Base-by-base conservation (phyloP, 352 stramenopile genomes). In the Pythium phragmitis region DNA sequence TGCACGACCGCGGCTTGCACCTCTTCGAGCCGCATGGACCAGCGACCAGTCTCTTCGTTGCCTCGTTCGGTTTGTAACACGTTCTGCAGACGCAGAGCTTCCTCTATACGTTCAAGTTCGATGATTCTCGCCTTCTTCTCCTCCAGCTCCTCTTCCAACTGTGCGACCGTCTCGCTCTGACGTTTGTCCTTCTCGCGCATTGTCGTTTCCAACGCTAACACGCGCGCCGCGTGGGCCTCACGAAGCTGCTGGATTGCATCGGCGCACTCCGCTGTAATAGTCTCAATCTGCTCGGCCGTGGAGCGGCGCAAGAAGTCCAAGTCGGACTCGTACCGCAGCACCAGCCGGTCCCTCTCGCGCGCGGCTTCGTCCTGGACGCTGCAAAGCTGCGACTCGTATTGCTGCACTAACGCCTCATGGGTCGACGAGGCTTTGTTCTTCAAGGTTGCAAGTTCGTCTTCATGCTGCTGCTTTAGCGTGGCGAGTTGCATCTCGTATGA, bases 301-400 rank as follows among this genome's bases (percentile, higher is more conserved):
- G 57, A 39, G 16, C 65, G 60, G 19, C 70, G 83, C 13, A 85
- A 45, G 1, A 60, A 33, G 26, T 85, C 76, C 7, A 90, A 43
- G 21, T 87, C 60, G 1, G 77, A 78, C 37, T 88, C 81, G 53
- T 88, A 85, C 23, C 65, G 55, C 41, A 86, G 60, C 41, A 53
- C 50, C 9, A 73, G 12, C 7, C 26, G 53, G 13, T 75, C 69
- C 8, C 57, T 51, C 37, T 75, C 72, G 43, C 63, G 62, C 21
- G 60, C 65, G 19, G 14, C 23, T 3, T 73, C 58, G 7, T 69
- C 60, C 21, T 46, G 46, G 13, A 60, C 1, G 13, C 28, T 19
- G 5, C 53, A 17, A 8, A 74, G 34, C 23, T 72, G 56, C 7
- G 48, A 16, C 11, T 71, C 60, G 28, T 74, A 60, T 30, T 62